Conservation (phyloP, 768 basidiomycete species). For the Phylloporus scabripes region DNA sequence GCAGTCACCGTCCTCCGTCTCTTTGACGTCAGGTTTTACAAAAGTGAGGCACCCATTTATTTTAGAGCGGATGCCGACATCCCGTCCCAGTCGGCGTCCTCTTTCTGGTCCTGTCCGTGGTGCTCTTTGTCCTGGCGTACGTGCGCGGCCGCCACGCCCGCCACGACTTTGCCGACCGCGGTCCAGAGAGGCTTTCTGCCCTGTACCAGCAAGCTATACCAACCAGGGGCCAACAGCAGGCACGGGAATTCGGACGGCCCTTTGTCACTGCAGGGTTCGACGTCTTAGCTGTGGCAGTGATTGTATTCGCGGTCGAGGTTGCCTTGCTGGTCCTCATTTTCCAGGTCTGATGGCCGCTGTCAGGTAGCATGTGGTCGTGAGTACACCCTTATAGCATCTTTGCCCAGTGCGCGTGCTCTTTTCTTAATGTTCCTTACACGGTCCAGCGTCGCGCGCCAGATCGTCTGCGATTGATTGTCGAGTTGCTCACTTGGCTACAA, state of each 20-base stretch:
- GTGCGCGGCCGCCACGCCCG: slow-evolving; percentile 59
- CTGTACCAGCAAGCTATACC: slow-evolving; percentile 37
- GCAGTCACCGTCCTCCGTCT: slow-evolving; percentile 69
- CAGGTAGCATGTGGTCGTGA: slow-evolving; percentile 5
- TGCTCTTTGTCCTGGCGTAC: slow-evolving; percentile 55
- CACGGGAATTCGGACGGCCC: slow-evolving; percentile 66
- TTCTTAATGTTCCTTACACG: background rate
- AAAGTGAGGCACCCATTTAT: slow-evolving; percentile 37
- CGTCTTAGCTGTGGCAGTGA: slow-evolving; percentile 47
- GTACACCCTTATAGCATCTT: slow-evolving; percentile 1
- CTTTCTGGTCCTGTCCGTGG: slow-evolving; percentile 55
- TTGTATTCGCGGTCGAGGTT: slow-evolving; percentile 63
- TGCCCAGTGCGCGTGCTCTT: background rate
- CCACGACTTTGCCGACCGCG: slow-evolving; percentile 72
- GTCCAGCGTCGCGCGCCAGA: slow-evolving; percentile 4
- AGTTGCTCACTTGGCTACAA: slow-evolving; percentile 8
- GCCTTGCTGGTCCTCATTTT: slow-evolving; percentile 61
- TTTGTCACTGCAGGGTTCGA: slow-evolving; percentile 81
- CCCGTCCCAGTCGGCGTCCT: slow-evolving; percentile 48
- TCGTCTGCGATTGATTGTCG: slow-evolving; percentile 14
- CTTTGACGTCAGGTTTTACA: slow-evolving; percentile 71
- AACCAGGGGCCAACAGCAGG: slow-evolving; percentile 57
- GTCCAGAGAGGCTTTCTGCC: slow-evolving; percentile 27
- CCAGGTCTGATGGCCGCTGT: slow-evolving; percentile 20
- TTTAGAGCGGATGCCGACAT: background rate